Evolutionary conservation across 192 early-diverging fungal species (phyloP).

Genomic region (Irineochytrium annulatum): DNA sequence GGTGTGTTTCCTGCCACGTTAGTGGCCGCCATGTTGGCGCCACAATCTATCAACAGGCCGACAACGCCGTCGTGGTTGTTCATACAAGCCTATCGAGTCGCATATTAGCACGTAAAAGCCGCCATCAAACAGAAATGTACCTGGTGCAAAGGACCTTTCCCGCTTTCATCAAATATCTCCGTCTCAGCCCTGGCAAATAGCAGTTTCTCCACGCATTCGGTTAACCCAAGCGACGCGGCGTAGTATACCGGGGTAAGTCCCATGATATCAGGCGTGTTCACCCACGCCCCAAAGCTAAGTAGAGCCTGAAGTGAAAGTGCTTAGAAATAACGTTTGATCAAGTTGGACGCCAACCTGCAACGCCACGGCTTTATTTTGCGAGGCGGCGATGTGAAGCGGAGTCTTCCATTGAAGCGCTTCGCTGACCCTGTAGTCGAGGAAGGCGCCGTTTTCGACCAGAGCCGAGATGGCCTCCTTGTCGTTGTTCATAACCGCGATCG

Average conservation of each 20-base stretch:
- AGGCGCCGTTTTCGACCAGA: slow-evolving; percentile 46
- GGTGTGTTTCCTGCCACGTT: slow-evolving; percentile 56
- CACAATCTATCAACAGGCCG: slow-evolving; percentile 46
- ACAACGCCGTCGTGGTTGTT: slow-evolving; percentile 42
- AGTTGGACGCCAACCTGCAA: slow-evolving; percentile 4
- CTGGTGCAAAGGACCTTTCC: slow-evolving; percentile 44
- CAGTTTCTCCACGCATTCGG: slow-evolving; percentile 40
- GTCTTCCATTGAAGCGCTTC: slow-evolving; percentile 45
- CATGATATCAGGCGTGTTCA: slow-evolving; percentile 34
- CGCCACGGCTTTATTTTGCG: neutral
- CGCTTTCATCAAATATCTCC: slow-evolving; percentile 42
- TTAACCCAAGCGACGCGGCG: slow-evolving; percentile 31
- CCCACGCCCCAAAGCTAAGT: slow-evolving; percentile 44
- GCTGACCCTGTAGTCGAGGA: slow-evolving; percentile 40
- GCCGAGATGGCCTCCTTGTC: slow-evolving; percentile 36
- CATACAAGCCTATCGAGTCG: slow-evolving; percentile 30
- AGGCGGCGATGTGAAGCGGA: slow-evolving; percentile 35
- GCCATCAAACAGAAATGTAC: slow-evolving; percentile 10
- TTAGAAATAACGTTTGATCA: neutral
- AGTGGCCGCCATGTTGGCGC: slow-evolving; percentile 37
- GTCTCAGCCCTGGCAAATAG: slow-evolving; percentile 46
- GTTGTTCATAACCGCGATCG: slow-evolving; percentile 44
- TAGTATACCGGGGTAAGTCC: slow-evolving; percentile 46
- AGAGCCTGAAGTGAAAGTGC: slow-evolving; percentile 14
- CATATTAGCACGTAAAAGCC: neutral